Evolutionary conservation across 768 basidiomycete genomes (phyloP).

Genomic region (Lactarius hatsudake): DNA sequence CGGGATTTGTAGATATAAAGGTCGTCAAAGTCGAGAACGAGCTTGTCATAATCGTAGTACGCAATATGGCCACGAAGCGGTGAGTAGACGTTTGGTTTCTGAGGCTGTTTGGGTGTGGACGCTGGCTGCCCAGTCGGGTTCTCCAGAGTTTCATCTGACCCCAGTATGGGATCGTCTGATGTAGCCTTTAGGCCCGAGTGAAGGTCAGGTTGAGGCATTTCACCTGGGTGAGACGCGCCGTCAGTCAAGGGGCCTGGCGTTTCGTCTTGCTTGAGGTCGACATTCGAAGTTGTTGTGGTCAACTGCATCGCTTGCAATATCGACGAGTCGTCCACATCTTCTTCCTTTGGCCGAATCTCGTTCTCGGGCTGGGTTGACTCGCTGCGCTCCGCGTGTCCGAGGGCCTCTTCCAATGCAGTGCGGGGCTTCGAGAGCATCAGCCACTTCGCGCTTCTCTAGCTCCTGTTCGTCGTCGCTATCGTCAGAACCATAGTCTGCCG

Average conservation of each 20-base stretch:
- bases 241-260: background rate
- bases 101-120: constrained; percentile 33
- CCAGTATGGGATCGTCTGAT: constrained; percentile 23
- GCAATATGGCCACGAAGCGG: constrained; percentile 60
- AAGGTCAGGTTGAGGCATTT: constrained; percentile 6
- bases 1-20: constrained; percentile 34
- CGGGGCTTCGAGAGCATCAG: constrained; percentile 63
- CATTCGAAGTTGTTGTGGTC: constrained; percentile 36
- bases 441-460: constrained; percentile 49
- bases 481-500: constrained; percentile 33
- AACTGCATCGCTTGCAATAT: constrained; percentile 34
- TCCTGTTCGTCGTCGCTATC: constrained; percentile 62
- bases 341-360: constrained; percentile 43
- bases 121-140: constrained; percentile 11
- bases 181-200: constrained; percentile 21
- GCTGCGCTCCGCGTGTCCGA: constrained; percentile 43
- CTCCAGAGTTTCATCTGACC: constrained; percentile 1
- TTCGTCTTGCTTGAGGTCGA: constrained; percentile 36
- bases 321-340: constrained; percentile 58
- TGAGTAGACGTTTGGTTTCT: constrained; percentile 46
- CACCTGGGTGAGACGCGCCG: background rate
- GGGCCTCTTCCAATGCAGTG: constrained; percentile 54
- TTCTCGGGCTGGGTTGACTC: constrained; percentile 35
- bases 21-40: constrained; percentile 56
- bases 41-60: constrained; percentile 40